Evolutionary conservation across 371 early-diverging fungal genomes (phyloP), one percentile per base, ranked within the genome.

Genomic region (Parasitella parasitica): DNA sequence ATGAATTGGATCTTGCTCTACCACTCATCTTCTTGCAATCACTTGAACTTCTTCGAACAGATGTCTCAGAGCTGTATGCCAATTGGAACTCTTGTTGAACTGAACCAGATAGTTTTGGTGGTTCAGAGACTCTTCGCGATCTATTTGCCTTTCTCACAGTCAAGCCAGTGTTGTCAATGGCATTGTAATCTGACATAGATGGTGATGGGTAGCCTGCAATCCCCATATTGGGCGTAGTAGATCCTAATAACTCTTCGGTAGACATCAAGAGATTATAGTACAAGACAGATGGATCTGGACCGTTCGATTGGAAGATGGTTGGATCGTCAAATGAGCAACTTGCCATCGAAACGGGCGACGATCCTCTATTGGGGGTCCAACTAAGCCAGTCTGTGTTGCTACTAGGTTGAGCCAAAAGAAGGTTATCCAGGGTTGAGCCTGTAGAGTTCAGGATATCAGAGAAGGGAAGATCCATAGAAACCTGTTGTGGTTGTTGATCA

Each of bases 121-220:
- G 70, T 41, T 69, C 70, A 6, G 70, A 69, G 0, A 69, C 46
- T 48, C 70, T 32, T 13, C 70, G 70, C 15, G 60, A 35, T 12
- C 61, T 46, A 57, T 46, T 50, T 7, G 15, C 20, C 18, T 59
- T 59, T 32, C 54, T 64, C 3, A 67, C 57, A 1, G 58, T 38
- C 18, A 67, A 57, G 11, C 20, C 6, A 26, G 50, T 22, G 34
- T 58, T 16, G 41, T 30, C 22, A 18, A 11, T 5, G 12, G 7
- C 8, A 16, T 52, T 37, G 20, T 37, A 20, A 3, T 28, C 43
- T 1, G 53, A 53, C 12, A 18, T 34, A 12, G 61, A 52, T 22
- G 61, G 61, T 7, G 61, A 60, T 20, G 59, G 59, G 15, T 59
- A 50, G 6, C 28, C 36, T 24, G 24, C 13, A 7, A 4, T 28